Evolutionary conservation across 2,329 filamentous ascomycete species (phyloP).

Genomic region (Aureobasidium sp.): DNA sequence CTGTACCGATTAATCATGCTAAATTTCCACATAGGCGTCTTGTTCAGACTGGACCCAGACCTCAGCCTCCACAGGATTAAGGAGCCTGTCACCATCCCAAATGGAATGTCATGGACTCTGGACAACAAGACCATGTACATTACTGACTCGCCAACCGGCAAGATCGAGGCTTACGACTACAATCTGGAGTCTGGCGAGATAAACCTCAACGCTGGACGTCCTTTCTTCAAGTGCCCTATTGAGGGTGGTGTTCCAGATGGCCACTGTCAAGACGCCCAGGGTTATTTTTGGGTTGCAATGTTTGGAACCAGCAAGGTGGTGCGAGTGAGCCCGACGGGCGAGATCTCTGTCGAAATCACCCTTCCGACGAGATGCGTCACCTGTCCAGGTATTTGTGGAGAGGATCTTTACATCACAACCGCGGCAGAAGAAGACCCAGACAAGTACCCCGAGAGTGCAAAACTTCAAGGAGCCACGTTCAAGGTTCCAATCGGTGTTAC

Average conservation of each 20-base stretch:
- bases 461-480: slow-evolving; percentile 64
- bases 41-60: slow-evolving; percentile 63
- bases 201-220: slow-evolving; percentile 56
- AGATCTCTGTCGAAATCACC: slow-evolving; percentile 64
- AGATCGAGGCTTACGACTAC: slow-evolving; percentile 70
- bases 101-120: slow-evolving; percentile 73
- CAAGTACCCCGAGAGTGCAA: slow-evolving; percentile 52
- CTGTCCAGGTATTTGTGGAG: slow-evolving; percentile 71
- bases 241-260: slow-evolving; percentile 67
- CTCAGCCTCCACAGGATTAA: slow-evolving; percentile 53
- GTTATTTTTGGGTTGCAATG: slow-evolving; percentile 83
- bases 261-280: slow-evolving; percentile 73
- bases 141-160: slow-evolving; percentile 65
- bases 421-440: slow-evolving; percentile 62
- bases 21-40: slow-evolving; percentile 47
- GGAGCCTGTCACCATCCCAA: slow-evolving; percentile 61
- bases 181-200: slow-evolving; percentile 54
- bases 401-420: slow-evolving; percentile 68
- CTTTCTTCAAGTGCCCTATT: slow-evolving; percentile 62
- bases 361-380: slow-evolving; percentile 74
- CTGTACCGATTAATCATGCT: not conserved
- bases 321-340: slow-evolving; percentile 60
- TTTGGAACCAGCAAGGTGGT: slow-evolving; percentile 71
- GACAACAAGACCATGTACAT: slow-evolving; percentile 70
- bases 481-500: slow-evolving; percentile 65